phyloP scores from a whole-genome alignment of 2,329 filamentous ascomycete species.

The Fusarium pseudoanthophilum region DNA sequence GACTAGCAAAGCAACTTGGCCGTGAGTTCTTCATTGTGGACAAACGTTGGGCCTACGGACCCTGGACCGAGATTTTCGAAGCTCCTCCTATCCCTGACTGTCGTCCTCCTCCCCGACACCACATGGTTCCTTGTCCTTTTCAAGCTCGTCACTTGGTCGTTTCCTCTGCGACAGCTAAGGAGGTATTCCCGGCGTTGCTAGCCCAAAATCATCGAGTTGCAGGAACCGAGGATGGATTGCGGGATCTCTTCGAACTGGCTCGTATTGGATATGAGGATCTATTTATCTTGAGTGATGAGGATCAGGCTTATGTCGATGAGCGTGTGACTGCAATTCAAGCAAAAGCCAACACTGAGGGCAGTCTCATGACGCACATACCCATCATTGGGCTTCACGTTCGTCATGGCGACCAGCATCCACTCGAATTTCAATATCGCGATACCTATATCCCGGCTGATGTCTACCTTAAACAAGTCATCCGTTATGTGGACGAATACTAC shows the following conservation, averaged over 20 bases:
- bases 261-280: constrained; percentile 77
- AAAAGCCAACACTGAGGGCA: constrained; percentile 55
- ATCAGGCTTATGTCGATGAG: constrained; percentile 70
- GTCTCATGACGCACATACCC: constrained; percentile 49
- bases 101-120: constrained; percentile 75
- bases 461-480: constrained; percentile 70
- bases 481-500: constrained; percentile 62
- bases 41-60: constrained; percentile 83
- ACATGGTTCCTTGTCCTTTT: constrained; percentile 83
- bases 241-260: constrained; percentile 74
- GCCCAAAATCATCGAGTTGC: constrained; percentile 46
- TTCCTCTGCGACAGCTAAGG: constrained; percentile 72
- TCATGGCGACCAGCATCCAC: constrained; percentile 80
- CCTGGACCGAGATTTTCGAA: constrained; percentile 77
- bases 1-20: constrained; percentile 77
- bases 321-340: constrained; percentile 67
- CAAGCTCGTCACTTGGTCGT: constrained; percentile 80
- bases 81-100: constrained; percentile 73
- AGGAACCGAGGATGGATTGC: constrained; percentile 44
- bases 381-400: constrained; percentile 80
- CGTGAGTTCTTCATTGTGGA: constrained; percentile 88
- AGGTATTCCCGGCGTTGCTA: constrained; percentile 69
- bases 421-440: constrained; percentile 79
- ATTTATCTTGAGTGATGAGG: constrained; percentile 74
- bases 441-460: constrained; percentile 80